Evolutionary conservation across 139 green algal species (phyloP).

Genomic region (Coelastrella sp.): DNA sequence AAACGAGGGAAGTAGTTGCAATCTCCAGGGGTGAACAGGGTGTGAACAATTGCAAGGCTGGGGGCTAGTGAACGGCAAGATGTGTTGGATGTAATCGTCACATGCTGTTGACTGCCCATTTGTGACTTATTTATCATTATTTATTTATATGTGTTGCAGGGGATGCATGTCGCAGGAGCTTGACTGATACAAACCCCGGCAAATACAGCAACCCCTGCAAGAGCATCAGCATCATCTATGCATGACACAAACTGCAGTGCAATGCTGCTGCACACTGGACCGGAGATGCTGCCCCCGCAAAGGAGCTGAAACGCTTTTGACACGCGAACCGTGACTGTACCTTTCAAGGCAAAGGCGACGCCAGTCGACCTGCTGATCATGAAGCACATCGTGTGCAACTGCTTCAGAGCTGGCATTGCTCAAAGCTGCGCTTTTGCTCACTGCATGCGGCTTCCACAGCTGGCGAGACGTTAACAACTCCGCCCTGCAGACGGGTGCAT

Average conservation of each 20-base stretch:
- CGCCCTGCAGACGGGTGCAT: not conserved
- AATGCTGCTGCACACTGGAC: not conserved
- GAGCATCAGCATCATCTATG: too few species aligned
- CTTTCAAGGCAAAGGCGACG: not conserved
- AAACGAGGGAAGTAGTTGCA: not conserved
- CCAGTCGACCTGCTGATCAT: not conserved
- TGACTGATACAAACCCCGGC: too few species aligned
- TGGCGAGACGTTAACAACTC: not conserved
- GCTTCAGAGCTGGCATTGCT: not conserved
- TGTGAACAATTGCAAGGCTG: too few species aligned
- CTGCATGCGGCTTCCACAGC: conserved; percentile 3
- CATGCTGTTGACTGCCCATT: too few species aligned
- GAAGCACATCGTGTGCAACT: not conserved
- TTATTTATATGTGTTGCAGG: too few species aligned
- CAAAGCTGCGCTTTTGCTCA: not conserved
- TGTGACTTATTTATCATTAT: too few species aligned
- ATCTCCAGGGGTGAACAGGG: not conserved
- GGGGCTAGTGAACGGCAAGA: too few species aligned
- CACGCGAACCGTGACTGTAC: not conserved
- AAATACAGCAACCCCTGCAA: too few species aligned
- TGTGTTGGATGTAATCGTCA: too few species aligned
- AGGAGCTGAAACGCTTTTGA: not conserved
- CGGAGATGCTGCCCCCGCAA: not conserved
- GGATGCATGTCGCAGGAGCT: too few species aligned
- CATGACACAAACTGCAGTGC: too few species aligned